A percentile compares a stretch with the other conserved stretches of the same genome.
phyloP scores from a whole-genome alignment of 2,329 filamentous ascomycete genomes.

The Ophiocordyceps camponoti-rufipedis region DNA sequence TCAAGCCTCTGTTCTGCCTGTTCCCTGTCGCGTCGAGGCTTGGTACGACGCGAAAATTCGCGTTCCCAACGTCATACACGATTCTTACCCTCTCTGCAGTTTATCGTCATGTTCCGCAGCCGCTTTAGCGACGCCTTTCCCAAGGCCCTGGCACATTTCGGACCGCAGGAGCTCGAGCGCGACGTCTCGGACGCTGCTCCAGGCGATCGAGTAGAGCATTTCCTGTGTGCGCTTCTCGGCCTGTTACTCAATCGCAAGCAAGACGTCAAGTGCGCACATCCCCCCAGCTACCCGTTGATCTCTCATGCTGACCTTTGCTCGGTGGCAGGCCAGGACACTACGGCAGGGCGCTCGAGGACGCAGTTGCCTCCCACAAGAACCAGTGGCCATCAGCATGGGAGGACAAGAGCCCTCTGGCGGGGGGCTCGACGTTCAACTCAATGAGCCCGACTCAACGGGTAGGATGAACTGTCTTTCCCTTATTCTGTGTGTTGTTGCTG shows the following conservation, averaged over 20 bases:
- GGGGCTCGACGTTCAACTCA: constrained; percentile 60
- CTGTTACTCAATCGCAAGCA: constrained; percentile 94
- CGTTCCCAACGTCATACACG: constrained; percentile 19
- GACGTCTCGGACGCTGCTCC: constrained; percentile 64
- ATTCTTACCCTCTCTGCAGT: constrained; percentile 36
- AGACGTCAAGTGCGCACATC: constrained; percentile 63
- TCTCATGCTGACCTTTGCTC: background rate
- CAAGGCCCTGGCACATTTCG: constrained; percentile 72
- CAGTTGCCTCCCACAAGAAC: constrained; percentile 61
- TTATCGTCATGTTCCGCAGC: constrained; percentile 94
- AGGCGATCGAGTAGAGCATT: constrained; percentile 68
- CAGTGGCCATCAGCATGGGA: constrained; percentile 85
- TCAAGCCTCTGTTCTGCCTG: background rate
- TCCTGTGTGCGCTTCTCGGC: constrained; percentile 76
- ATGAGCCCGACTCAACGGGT: constrained; percentile 74
- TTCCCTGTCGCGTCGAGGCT: constrained; percentile 17
- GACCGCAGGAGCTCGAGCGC: constrained; percentile 85
- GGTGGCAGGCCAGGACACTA: constrained; percentile 67
- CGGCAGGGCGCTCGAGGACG: constrained; percentile 82
- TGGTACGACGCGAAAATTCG: constrained; percentile 32
- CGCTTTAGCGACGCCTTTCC: constrained; percentile 84
- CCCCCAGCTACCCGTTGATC: background rate
- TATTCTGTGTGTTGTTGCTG: constrained; percentile 1
- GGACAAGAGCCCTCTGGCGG: constrained; percentile 64
- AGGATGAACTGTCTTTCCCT: constrained; percentile 8